phyloP scores from a whole-genome alignment of 495 filamentous ascomycete genomes.

The Penicillium robsamsonii region DNA sequence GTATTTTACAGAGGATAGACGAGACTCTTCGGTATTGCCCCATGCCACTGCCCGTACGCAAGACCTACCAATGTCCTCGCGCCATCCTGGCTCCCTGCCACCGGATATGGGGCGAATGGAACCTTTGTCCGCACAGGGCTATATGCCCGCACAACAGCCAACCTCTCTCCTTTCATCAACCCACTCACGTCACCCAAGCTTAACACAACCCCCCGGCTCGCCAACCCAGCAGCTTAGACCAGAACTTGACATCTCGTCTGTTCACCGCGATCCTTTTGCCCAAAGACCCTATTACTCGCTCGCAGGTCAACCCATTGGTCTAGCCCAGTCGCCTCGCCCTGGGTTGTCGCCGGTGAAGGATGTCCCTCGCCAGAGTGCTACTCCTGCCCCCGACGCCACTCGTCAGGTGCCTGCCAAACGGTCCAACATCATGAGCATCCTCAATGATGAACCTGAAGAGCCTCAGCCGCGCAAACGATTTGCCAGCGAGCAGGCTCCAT shows the following conservation, averaged over 20 bases:
- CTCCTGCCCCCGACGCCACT: slow-evolving; percentile 37
- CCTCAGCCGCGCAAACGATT: slow-evolving; percentile 53
- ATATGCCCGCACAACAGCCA: slow-evolving; percentile 32
- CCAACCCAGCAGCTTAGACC: slow-evolving; percentile 35
- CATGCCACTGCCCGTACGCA: slow-evolving; percentile 29
- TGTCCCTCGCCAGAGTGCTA: slow-evolving; percentile 33
- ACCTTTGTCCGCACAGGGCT: slow-evolving; percentile 33
- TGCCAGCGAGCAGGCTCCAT: slow-evolving; percentile 37
- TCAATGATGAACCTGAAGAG: slow-evolving; percentile 58
- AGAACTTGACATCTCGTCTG: slow-evolving; percentile 38
- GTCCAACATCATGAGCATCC: slow-evolving; percentile 58
- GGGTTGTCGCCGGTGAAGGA: slow-evolving; percentile 46
- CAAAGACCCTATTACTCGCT: slow-evolving; percentile 35
- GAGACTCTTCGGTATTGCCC: slow-evolving; percentile 38
- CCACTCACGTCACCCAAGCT: slow-evolving; percentile 45
- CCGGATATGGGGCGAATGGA: slow-evolving; percentile 42
- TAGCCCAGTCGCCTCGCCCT: slow-evolving; percentile 34
- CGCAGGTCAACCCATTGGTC: slow-evolving; percentile 24
- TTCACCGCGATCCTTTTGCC: slow-evolving; percentile 40
- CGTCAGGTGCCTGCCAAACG: slow-evolving; percentile 54
- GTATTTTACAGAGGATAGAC: slow-evolving; percentile 45
- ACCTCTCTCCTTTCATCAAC: slow-evolving; percentile 29
- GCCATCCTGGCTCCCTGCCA: slow-evolving; percentile 28
- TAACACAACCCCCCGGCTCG: slow-evolving; percentile 39
- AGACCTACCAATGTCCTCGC: slow-evolving; percentile 34